Evolutionary conservation across 106 monocot species (phyloP).

Genomic region (Dioscorea dumetorum): DNA sequence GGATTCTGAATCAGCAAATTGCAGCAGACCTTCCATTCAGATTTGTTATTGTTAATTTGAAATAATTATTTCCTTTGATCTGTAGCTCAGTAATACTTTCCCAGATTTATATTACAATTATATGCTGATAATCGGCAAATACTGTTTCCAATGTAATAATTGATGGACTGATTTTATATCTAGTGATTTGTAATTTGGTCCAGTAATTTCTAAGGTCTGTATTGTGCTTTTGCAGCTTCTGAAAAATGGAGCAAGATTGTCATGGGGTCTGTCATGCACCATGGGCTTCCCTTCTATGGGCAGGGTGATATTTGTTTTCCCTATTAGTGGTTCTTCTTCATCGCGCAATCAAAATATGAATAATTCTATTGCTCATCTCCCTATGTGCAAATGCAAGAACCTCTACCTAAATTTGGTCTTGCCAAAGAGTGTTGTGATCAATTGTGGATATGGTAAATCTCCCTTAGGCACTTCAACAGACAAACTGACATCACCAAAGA

Average conservation of each 20-base stretch:
- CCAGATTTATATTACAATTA: not conserved
- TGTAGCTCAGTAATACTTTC: not conserved
- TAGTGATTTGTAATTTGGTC: too few relatives aligned
- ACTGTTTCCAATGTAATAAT: not conserved
- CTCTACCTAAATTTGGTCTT: conserved; percentile 42
- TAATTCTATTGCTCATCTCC: conserved; percentile 9
- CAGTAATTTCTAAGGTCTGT: too few relatives aligned
- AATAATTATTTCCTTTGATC: not conserved
- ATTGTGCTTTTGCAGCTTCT: conserved; percentile 33
- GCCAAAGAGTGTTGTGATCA: conserved; percentile 3
- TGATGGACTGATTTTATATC: not conserved
- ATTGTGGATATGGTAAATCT: not conserved
- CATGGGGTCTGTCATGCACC: conserved; percentile 59
- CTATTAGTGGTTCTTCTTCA: conserved; percentile 21
- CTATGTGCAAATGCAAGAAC: conserved; percentile 26
- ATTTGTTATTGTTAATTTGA: not conserved
- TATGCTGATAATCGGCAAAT: not conserved
- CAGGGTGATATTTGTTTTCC: conserved; percentile 42
- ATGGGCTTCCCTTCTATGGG: conserved; percentile 61
- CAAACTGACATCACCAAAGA: conserved; percentile 35
- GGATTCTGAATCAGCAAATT: not conserved
- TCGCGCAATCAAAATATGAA: not conserved
- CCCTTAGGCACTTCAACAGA: not conserved
- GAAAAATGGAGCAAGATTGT: conserved; percentile 62
- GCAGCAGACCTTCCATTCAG: not conserved